A percentile compares a stretch with the other conserved stretches of the same genome.
Conservation (phyloP, 805 yeast genomes). For the Ogataea methanolica region DNA sequence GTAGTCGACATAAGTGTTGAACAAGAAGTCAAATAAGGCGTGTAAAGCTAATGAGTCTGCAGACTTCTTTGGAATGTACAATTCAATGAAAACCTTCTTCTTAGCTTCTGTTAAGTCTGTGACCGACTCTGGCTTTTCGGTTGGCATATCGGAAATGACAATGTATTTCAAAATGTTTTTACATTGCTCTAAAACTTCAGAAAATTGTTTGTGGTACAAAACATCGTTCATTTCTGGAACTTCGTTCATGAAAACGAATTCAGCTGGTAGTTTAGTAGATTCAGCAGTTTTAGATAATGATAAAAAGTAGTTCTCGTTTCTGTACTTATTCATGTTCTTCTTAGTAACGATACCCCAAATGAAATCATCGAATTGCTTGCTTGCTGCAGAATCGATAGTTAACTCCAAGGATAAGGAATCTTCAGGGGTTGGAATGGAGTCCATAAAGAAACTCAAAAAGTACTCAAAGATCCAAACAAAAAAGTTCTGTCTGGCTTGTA, state of each 20-base stretch:
- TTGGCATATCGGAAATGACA: constrained; percentile 80
- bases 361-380: constrained; percentile 54
- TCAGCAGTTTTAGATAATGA: constrained; percentile 82
- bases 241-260: constrained; percentile 88
- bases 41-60: constrained; percentile 48
- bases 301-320: constrained; percentile 75
- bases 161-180: constrained; percentile 54
- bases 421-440: constrained; percentile 48
- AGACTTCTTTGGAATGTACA: constrained; percentile 45
- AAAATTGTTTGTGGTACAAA: constrained; percentile 48
- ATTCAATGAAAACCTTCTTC: constrained; percentile 51
- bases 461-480: constrained; percentile 63
- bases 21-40: constrained; percentile 58
- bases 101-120: constrained; percentile 48
- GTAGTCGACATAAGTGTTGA: constrained; percentile 32
- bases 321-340: constrained; percentile 68
- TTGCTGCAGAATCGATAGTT: constrained; percentile 40
- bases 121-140: constrained; percentile 60
- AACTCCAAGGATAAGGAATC: constrained; percentile 63
- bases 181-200: constrained; percentile 34
- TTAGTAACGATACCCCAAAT: constrained; percentile 84
- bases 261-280: constrained; percentile 60
- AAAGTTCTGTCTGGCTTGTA: constrained; percentile 78
- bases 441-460: constrained; percentile 52
- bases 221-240: constrained; percentile 72